Evolutionary conservation across 2,329 filamentous ascomycete genomes (phyloP), one percentile per base, ranked within the genome.

Genomic region (Beauveria pseudobassiana): DNA sequence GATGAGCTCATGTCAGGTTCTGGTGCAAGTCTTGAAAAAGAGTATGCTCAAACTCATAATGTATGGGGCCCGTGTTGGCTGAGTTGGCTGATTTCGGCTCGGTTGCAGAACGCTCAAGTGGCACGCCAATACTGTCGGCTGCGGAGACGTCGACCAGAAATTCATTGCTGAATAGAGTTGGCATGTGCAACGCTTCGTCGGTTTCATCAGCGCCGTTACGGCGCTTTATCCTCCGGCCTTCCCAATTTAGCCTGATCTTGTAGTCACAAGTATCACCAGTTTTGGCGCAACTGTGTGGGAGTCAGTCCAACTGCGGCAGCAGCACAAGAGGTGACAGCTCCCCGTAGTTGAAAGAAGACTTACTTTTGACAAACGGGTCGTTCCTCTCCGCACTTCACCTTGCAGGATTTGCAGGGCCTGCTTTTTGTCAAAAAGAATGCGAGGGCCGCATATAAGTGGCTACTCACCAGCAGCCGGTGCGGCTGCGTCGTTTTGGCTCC

Each of bases 241-340:
- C 87, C 90, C 90, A 93, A 68, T 93, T 93, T 65, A 93, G 76
- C 38, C 88, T 83, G 67, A 93, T 89, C 68, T 85, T 90, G 72
- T 93, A 93, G 73, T 95, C 90, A 76, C 90, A 95, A 52, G 77
- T 76, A 70, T 91, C 88, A 64, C 86, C 86, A 65, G 87, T 85
- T 64, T 85, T 85, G 67, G 86, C 80, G 73, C 90, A 93, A 69
- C 78, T 80, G 59, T 50, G 14, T 40, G 24, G 50, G 22, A 20
- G 45, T 42, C 45, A 52, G 40, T 16, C 38, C 48, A 46, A 54
- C 16, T 12, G 28, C 22, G 7, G 42, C 9, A 38, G 28, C 43
- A 56, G 22, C 28, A 55, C 20, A 20, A 54, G 45, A 45, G 30
- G 18, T n/a, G 34, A 48, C 9, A 30, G n/a, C n/a, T 42, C 20